Percentiles rank a stretch among this genome's conserved stretches.
Evolutionary conservation across 2,329 filamentous ascomycete species (phyloP).

Genomic region (Taxawa tesnikishii): DNA sequence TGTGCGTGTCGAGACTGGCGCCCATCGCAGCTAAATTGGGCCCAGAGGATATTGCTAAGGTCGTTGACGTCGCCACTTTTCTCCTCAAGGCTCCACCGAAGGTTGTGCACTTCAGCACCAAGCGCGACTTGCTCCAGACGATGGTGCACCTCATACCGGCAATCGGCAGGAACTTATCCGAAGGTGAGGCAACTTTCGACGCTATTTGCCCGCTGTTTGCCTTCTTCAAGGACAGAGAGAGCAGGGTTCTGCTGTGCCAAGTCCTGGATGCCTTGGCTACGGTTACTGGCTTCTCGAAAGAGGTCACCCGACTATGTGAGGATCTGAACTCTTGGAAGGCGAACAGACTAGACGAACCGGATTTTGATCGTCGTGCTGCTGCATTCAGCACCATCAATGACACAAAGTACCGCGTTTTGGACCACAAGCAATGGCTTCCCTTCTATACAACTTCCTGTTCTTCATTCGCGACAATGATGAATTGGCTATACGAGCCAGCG

Average conservation of each 20-base stretch:
- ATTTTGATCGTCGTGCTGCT: slow-evolving; percentile 69
- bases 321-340: slow-evolving; percentile 70
- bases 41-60: slow-evolving; percentile 57
- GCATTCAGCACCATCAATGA: slow-evolving; percentile 66
- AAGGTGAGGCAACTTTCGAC: slow-evolving; percentile 53
- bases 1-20: slow-evolving; percentile 64
- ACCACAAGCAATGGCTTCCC: slow-evolving; percentile 70
- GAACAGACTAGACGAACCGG: slow-evolving; percentile 66
- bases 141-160: slow-evolving; percentile 66
- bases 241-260: slow-evolving; percentile 60
- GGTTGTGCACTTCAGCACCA: slow-evolving; percentile 69
- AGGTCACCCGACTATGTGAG: slow-evolving; percentile 58
- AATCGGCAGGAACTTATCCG: slow-evolving; percentile 45
- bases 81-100: slow-evolving; percentile 76
- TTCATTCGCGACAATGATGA: slow-evolving; percentile 81
- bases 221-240: slow-evolving; percentile 74
- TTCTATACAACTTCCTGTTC: slow-evolving; percentile 82
- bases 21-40: slow-evolving; percentile 57
- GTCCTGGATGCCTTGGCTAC: slow-evolving; percentile 61
- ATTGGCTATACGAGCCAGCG: slow-evolving; percentile 71
- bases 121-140: slow-evolving; percentile 67
- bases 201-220: slow-evolving; percentile 74
- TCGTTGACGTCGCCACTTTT: slow-evolving; percentile 70
- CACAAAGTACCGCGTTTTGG: slow-evolving; percentile 46
- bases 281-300: slow-evolving; percentile 46